A percentile compares a stretch with the other conserved stretches of the same genome.
These are phyloP conservation scores for Cantharellus anzutake DNA, from an alignment of 768 basidiomycete species.

Conservation along the genomic window DNA sequence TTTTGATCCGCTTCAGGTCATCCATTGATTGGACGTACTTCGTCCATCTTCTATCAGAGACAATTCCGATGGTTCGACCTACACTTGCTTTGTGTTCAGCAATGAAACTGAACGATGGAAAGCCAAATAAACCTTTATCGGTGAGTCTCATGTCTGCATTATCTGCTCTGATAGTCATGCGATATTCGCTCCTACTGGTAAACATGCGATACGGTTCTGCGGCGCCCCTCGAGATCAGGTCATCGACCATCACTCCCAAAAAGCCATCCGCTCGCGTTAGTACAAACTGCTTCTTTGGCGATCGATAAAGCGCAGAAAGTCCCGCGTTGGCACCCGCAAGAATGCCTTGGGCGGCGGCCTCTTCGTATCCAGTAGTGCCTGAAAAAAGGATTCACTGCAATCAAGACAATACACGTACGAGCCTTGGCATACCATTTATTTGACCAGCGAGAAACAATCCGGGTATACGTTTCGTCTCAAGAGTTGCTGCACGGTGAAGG, in stretches of 20 bases:
- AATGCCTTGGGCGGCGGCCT: conserved; percentile 81
- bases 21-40: conserved; percentile 18
- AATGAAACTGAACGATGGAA: not conserved
- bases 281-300: conserved; percentile 26
- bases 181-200: conserved; percentile 77
- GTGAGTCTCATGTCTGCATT: conserved; percentile 78
- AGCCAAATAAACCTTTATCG: conserved; percentile 32
- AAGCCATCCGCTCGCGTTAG: conserved; percentile 74
- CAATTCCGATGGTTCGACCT: conserved; percentile 26
- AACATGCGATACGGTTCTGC: conserved; percentile 90
- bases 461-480: conserved; percentile 72
- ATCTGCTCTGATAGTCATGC: conserved; percentile 73
- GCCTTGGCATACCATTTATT: conserved; percentile 42
- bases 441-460: conserved; percentile 74
- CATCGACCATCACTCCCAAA: conserved; percentile 83
- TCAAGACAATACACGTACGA: not conserved
- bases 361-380: conserved; percentile 89
- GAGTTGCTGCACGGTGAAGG: conserved; percentile 30
- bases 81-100: not conserved
- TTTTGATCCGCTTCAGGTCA: conserved; percentile 19
- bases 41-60: conserved; percentile 27
- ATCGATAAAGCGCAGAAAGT: conserved; percentile 33
- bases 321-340: conserved; percentile 83
- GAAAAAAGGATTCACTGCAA: not conserved
- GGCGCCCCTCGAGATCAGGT: conserved; percentile 70